Percentiles rank a stretch among this genome's conserved stretches.
phyloP scores from a whole-genome alignment of 1,284 basidiomycete genomes.

The Malassezia caprae region DNA sequence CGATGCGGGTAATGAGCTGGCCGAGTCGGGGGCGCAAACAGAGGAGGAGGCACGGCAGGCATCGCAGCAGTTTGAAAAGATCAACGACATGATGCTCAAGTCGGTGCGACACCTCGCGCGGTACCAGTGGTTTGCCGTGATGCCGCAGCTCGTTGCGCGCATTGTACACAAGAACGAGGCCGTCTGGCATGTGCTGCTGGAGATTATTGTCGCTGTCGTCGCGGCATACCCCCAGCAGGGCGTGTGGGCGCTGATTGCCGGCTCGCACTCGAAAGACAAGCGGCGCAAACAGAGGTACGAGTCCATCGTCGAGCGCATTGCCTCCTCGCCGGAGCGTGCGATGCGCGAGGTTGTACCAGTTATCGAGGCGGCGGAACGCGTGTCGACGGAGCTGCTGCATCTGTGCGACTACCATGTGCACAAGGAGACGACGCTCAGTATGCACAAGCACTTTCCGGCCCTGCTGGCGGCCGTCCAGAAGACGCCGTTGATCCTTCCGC shows the following conservation, averaged over 20 bases:
- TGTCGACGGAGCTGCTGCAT: conserved; percentile 40
- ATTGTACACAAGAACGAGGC: conserved; percentile 69
- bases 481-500: conserved; percentile 56
- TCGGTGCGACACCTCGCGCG: conserved; percentile 67
- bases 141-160: conserved; percentile 91
- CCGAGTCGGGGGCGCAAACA: background rate
- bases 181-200: conserved; percentile 60
- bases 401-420: conserved; percentile 38
- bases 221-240: conserved; percentile 78
- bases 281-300: conserved; percentile 59
- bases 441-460: conserved; percentile 30
- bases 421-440: conserved; percentile 27
- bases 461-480: conserved; percentile 24
- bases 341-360: conserved; percentile 27
- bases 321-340: conserved; percentile 12
- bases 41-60: conserved; percentile 25
- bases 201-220: conserved; percentile 66
- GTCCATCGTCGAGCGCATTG: conserved; percentile 53
- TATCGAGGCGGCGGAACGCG: conserved; percentile 28
- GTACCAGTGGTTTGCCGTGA: conserved; percentile 73
- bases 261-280: conserved; percentile 69
- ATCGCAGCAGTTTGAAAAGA: conserved; percentile 25
- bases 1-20: conserved; percentile 65
- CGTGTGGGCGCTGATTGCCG: conserved; percentile 83
- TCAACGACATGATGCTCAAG: conserved; percentile 53